Evolutionary conservation across 768 basidiomycete species (phyloP), one percentile per base, ranked within the genome.

Genomic region (Serendipita vermifera): DNA sequence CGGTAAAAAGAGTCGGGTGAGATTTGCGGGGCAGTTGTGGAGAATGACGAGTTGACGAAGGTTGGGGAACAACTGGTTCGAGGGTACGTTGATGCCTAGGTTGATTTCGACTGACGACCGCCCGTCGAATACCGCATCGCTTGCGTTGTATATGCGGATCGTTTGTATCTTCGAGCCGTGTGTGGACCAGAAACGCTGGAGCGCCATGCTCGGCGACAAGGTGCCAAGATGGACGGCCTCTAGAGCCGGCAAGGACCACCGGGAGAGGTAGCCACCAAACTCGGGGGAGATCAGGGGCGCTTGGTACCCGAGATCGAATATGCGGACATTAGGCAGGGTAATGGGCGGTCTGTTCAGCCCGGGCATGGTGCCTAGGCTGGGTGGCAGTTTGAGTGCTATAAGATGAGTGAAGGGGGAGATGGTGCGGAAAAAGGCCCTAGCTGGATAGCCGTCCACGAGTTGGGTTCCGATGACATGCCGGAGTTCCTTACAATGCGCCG

Each of bases 141-240:
- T 20, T 1, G 46, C 46, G 29, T 51, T 51, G n/a, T 51, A 51
- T 1, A 51, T n/a, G 9, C 32, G 24, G 11, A 51, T 26, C 1
- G 46, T 51, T 29, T 20, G 24, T 29, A 51, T n/a, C 46, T 51
- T 51, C n/a, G 46, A 51, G 17, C 46, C 46, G 22, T 51, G 46
- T 9, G 22, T 51, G 17, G 20, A 20, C 46, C 46, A 51, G 22
- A 51, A 51, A 2, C 22, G 15, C n/a, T 51, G 20, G 20, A 51
- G 46, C 20, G 9, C 20, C 17, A 51, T 20, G 9, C 22, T 31
- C n/a, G 46, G 20, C 15, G 22, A 9, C 20, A 51, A 22, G 4
- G 46, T 51, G 9, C 46, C 46, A 7, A 51, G 22, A 26, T 51
- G 46, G 46, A 51, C 46, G 27, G 46, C 32, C 1, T 51, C 46